Conservation (phyloP, 2,329 filamentous ascomycete species). For the Periconia sp. region DNA sequence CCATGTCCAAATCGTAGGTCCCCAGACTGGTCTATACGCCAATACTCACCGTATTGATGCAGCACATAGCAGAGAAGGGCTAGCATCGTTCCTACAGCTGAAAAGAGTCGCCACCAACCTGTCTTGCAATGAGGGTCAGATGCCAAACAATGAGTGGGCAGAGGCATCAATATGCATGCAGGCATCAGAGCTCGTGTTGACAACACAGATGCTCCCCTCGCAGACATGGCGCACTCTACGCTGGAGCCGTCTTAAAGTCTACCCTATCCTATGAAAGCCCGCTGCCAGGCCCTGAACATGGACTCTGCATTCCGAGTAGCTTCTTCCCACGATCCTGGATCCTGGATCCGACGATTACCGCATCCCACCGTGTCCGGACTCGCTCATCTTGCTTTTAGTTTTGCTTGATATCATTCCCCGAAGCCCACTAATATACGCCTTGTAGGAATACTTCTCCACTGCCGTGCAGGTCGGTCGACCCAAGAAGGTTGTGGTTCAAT, state of each 20-base stretch:
- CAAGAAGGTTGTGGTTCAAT: constrained; percentile 88
- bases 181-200: background rate
- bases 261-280: constrained; percentile 18
- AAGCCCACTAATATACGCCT: constrained; percentile 64
- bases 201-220: constrained; percentile 4
- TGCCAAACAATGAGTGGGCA: constrained; percentile 4
- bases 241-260: constrained; percentile 1
- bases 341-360: constrained; percentile 21
- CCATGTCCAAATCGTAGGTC: constrained; percentile 12
- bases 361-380: constrained; percentile 22
- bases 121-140: constrained; percentile 1
- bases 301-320: constrained; percentile 30
- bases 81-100: constrained; percentile 13
- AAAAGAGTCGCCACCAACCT: constrained; percentile 14
- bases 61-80: constrained; percentile 11
- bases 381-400: constrained; percentile 25
- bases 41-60: constrained; percentile 5
- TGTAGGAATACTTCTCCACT: constrained; percentile 94
- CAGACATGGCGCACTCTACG: constrained; percentile 6
- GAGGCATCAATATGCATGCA: constrained; percentile 1
- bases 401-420: constrained; percentile 27
- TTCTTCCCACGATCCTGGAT: constrained; percentile 19
- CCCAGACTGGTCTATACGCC: background rate
- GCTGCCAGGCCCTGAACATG: constrained; percentile 17
- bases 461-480: constrained; percentile 87